phyloP scores from a whole-genome alignment of 2,329 filamentous ascomycete species.

The Neoascochyta sp. region DNA sequence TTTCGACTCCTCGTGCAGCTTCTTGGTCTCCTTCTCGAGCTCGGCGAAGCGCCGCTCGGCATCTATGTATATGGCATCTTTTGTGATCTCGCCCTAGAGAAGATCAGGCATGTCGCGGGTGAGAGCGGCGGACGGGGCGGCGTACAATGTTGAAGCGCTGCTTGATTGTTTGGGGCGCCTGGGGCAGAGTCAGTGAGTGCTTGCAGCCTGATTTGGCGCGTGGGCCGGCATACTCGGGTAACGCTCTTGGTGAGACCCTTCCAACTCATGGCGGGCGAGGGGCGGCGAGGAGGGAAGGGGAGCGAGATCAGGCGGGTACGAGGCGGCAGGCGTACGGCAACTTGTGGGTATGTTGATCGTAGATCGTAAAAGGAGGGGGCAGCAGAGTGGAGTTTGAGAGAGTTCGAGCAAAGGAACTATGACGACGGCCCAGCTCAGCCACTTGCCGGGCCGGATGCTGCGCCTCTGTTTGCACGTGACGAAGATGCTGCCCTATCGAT shows the following conservation, averaged over 20 bases:
- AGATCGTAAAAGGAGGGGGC: too few relatives aligned
- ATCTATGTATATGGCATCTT: conserved; percentile 91
- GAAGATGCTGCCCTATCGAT: too few relatives aligned
- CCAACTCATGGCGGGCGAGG: conserved; percentile 73
- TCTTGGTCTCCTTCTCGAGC: conserved; percentile 93
- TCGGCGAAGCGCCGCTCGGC: conserved; percentile 91
- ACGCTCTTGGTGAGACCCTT: conserved; percentile 92
- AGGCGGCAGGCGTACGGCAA: conserved; percentile 9
- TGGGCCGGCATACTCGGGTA: conserved; percentile 61
- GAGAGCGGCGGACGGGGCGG: not conserved
- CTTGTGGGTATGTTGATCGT: too few relatives aligned
- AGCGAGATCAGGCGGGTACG: conserved; percentile 5
- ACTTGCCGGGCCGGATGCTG: too few relatives aligned
- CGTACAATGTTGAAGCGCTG: conserved; percentile 78
- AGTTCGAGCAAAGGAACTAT: too few relatives aligned
- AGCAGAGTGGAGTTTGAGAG: too few relatives aligned
- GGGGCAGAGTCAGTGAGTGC: conserved; percentile 20
- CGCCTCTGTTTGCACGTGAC: too few relatives aligned
- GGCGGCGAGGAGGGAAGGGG: conserved; percentile 4
- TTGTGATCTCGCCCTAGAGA: conserved; percentile 75
- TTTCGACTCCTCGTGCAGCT: conserved; percentile 91
- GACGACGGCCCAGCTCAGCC: too few relatives aligned
- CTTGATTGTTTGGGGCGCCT: conserved; percentile 90
- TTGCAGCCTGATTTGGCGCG: conserved; percentile 8
- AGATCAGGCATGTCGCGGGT: conserved; percentile 1